Evolutionary conservation across 208 protist species (phyloP).

Genomic region (Wallacemonas sp.): DNA sequence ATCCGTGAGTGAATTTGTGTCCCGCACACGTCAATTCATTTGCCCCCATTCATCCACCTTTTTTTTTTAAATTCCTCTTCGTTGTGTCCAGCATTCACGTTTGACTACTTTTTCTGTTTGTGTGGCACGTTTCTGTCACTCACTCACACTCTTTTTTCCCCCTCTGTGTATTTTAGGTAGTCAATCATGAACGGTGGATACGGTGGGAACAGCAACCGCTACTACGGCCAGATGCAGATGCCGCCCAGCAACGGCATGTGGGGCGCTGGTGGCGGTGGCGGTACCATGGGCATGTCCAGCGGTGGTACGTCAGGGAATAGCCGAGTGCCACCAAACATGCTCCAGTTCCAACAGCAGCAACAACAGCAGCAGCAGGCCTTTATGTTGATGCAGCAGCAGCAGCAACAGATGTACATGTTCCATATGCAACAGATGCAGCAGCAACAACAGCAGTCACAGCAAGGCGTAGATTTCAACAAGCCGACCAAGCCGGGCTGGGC

Average conservation of each 20-base stretch:
- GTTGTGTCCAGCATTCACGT: too few relatives aligned
- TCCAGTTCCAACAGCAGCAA: slow-evolving; percentile 16
- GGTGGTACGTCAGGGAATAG: neutral
- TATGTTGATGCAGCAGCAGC: slow-evolving; percentile 11
- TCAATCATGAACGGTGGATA: slow-evolving; percentile 8
- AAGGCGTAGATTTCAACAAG: slow-evolving; percentile 9
- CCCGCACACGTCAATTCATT: too few relatives aligned
- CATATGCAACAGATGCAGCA: slow-evolving; percentile 10
- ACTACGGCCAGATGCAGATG: neutral
- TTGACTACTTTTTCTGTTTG: too few relatives aligned
- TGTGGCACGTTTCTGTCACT: too few relatives aligned
- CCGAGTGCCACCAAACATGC: too few relatives aligned
- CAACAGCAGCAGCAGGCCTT: slow-evolving; percentile 28
- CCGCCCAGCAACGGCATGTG: neutral
- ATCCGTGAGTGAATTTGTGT: too few relatives aligned
- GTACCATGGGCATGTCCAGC: neutral
- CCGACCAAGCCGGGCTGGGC: slow-evolving; percentile 17
- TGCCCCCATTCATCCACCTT: too few relatives aligned
- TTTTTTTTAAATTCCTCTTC: too few relatives aligned
- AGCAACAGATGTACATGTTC: slow-evolving; percentile 12
- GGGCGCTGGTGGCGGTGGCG: neutral
- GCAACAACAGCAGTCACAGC: slow-evolving; percentile 4
- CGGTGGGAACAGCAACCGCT: neutral
- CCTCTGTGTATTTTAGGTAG: too few relatives aligned
- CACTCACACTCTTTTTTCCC: too few relatives aligned